Evolutionary conservation across 1,284 basidiomycete genomes (phyloP), one percentile per base, ranked within the genome.

Genomic region (Pseudozyma tsukubaensis): DNA sequence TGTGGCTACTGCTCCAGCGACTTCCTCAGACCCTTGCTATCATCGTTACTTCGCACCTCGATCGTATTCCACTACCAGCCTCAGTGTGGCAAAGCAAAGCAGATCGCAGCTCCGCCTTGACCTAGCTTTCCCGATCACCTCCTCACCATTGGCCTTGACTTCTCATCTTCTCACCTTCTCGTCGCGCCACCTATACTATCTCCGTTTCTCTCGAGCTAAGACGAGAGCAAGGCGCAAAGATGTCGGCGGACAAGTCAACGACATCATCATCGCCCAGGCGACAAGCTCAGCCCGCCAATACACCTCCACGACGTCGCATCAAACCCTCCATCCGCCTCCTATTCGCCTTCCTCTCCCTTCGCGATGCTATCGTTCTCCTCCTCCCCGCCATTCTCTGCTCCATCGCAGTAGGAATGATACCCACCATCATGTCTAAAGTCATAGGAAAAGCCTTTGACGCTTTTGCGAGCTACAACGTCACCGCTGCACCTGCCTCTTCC

Each of bases 351-450:
- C 60, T 80, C 18, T 44, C 72, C 11, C 36, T 51, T 13, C 59
- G 51, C 2, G 78, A 84, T 60, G 57, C 56, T 19, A 8, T 68
- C 2, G 35, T 79, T 1, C 53, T 82, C 16, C 56, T 95, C 54
- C 72, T 91, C 29, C 95, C 95, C 1, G 94, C 92, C 4, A 76
- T 92, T 55, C 18, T 89, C 45, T 87, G 90, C 29, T 92, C 93
- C 4, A 64, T 93, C 42, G 85, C 89, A 44, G 88, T 91, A 0
- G 92, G 94, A 45, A 89, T 90, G 39, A 88, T 97, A 39, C 93
- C 92, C 0, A 93, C 96, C 0, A 92, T 92, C 87, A 97, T 98
- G 94, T 95, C 96, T 7, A 88, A 90, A 56, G 89, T 96, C 72
- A 87, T 98, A 72, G 95, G 96, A 34, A 88, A 92, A 56, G 90